Base-by-base conservation (phyloP, 2,329 filamentous ascomycete genomes). In the Tolypocladium capitatum region DNA sequence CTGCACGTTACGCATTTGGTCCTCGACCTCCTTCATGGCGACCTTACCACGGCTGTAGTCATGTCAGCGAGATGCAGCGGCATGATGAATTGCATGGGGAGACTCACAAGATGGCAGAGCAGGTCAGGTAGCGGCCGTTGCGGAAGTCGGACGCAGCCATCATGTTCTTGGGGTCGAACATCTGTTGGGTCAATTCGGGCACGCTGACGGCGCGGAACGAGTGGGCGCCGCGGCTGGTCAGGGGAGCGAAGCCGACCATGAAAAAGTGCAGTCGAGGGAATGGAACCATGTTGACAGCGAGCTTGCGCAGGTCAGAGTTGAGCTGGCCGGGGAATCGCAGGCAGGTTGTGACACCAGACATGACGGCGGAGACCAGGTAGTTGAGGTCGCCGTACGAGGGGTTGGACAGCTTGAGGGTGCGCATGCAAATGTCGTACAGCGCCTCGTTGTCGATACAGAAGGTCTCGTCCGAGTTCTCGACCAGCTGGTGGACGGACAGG, bases 121-220 rank as follows among this genome's bases (percentile, higher is more conserved):
- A 98, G 61, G 92, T 98, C 66, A 98, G 83, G 80, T 98, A 98
- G 65, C 92, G 92, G 71, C 92, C 92, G 73, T 97, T 98, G 65
- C 92, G 88, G 89, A 98, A 98, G 78, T 98, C 92, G 55, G 90
- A 94, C 57, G 92, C 92, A 74, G 92, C 92, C 92, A 98, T 98
- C 91, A 98, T 98, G 84, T 98, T 98, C 89, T 97, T 98, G 65
- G 92, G 91, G 78, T 98, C 92, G 79, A 94, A 98, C 89, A 98
- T 97, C 74, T 98, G 92, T 79, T 98, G 92, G 64, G 92, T 97
- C 70, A 98, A 81, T 80, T 98, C 92, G 50, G 92, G 91, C 53
- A 98, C 92, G 65, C 84, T 90, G 71, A 97, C 86, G 58, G 92
- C 91, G 68, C 92, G 92, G 91, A 97, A 98, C 60, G 86, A 88